Base-by-base conservation (phyloP, 2,329 filamentous ascomycete genomes). In the Fusarium marasasianum region DNA sequence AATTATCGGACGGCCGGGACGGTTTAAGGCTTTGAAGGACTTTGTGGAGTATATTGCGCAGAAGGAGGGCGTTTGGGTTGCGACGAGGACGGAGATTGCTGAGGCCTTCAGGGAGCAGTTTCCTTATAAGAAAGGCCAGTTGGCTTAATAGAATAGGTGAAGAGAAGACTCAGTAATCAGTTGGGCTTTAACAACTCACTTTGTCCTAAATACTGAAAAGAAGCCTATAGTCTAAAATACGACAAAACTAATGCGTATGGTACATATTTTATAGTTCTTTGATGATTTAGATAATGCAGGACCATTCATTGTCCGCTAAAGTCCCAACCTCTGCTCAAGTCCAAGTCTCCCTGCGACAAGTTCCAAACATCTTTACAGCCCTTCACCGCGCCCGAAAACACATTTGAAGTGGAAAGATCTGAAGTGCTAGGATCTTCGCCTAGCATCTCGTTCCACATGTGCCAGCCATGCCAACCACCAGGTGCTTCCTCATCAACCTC, bases 11-110 rank as follows among this genome's bases (percentile, higher is more conserved):
- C n/a, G 53, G 2, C 62, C 65, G 0, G 45, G 65, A 1, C 51
- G 51, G 2, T 67, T 66, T 1, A 60, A 67, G 26, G 53, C 65
- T 1, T 20, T 67, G 22, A 53, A 67, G 12, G 62, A 67, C 1
- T 66, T 67, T 18, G 24, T 67, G 5, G 53, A 67, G 17, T 67
- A 60, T 31, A 67, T 67, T 26, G 45, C 51, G 8, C 40, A 37
- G 29, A 53, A 67, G 9, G 63, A 67, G 3, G 62, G 24, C 17
- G 51, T 47, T 15, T 67, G 65, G 63, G 51, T 67, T 11, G 35
- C 63, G 5, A 66, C 53, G 5, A 59, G 65, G 20, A 37, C 63
- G 11, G 53, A 60, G 2, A 53, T 67, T 13, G 63, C 63, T 1
- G 33, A 67, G 20, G 26, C 33, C 0, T 67, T 47, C 4, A 67